Base-by-base conservation (phyloP, 352 stramenopile species). In the Peronospora destructor region DNA sequence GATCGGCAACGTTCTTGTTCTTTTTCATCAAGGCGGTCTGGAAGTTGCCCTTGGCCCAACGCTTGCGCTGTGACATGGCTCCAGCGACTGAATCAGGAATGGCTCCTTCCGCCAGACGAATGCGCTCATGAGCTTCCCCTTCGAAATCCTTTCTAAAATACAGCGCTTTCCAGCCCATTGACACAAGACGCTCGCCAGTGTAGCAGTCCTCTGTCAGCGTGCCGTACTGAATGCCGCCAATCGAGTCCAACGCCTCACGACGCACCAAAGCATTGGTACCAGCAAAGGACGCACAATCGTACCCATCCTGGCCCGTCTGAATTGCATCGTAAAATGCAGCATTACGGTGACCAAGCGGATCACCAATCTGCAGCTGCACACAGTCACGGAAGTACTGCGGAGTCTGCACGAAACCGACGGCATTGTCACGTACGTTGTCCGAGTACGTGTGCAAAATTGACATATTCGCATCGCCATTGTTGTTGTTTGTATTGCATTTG, bases 121-220 rank as follows among this genome's bases (percentile, higher is more conserved):
- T 76, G 53, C 82, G 82, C 60, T 92, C 82, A 9, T 55, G 32
- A 23, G 61, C 63, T 57, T 92, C 79, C 10, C 82, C 82, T 67
- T 92, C 82, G 25, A 92, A 89, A 61, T 92, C 82, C 65, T 92
- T 92, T 38, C 81, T 78, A 72, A 87, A 92, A 64, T 90, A 92
- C 40, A 89, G 54, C 28, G 63, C 78, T 63, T 92, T 92, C 81
- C 81, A 92, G 21, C 81, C 81, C 81, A 87, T 90, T 21, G 66
- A 70, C 26, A 82, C 76, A 41, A 92, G 59, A 39, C 73, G 71
- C 61, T 90, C 67, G 5, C 78, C 81, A 45, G 78, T 92, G 71
- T 87, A 89, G 25, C 64, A 81, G 30, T 94, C 78, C 48, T 94
- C 84, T 9, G 84, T 94, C 52, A 94, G 57, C 47, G 62, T 85